phyloP scores from a whole-genome alignment of 768 basidiomycete species.

The Boletellus ananiceps region DNA sequence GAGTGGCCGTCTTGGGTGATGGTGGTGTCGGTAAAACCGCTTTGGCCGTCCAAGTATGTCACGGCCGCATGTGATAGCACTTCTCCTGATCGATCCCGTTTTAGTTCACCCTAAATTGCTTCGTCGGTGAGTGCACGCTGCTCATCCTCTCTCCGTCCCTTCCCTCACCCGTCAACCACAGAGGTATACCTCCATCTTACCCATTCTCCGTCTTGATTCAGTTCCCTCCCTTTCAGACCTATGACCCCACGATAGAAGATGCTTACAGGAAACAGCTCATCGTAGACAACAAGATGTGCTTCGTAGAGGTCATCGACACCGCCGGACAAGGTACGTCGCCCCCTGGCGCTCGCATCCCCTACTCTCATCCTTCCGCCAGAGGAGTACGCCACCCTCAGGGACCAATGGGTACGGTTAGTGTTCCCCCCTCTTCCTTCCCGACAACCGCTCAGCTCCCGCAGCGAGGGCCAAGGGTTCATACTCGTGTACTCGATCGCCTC shows the following conservation, averaged over 20 bases:
- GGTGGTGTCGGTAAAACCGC: slow-evolving; percentile 98
- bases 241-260: slow-evolving; percentile 98
- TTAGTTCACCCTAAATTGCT: slow-evolving; percentile 95
- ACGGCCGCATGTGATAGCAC: not conserved
- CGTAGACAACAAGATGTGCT: slow-evolving; percentile 92
- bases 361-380: slow-evolving; percentile 47
- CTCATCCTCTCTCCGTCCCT: slow-evolving; percentile 9
- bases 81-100: slow-evolving; percentile 11
- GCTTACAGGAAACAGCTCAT: slow-evolving; percentile 94
- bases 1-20: slow-evolving; percentile 93
- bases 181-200: slow-evolving; percentile 43
- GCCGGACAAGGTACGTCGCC: slow-evolving; percentile 83
- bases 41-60: slow-evolving; percentile 83
- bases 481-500: slow-evolving; percentile 96
- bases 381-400: slow-evolving; percentile 94
- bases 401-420: slow-evolving; percentile 95
- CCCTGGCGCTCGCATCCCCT: slow-evolving; percentile 3
- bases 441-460: slow-evolving; percentile 30
- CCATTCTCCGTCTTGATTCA: slow-evolving; percentile 6
- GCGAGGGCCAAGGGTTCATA: slow-evolving; percentile 97
- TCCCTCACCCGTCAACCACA: slow-evolving; percentile 28
- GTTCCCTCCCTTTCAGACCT: slow-evolving; percentile 53
- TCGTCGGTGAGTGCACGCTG: slow-evolving; percentile 67
- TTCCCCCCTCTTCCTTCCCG: not conserved
- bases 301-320: slow-evolving; percentile 95